These are phyloP conservation scores for Ophiosphaerella herpotricha DNA, from an alignment of 2,329 filamentous ascomycete genomes.

Conservation along the genomic window DNA sequence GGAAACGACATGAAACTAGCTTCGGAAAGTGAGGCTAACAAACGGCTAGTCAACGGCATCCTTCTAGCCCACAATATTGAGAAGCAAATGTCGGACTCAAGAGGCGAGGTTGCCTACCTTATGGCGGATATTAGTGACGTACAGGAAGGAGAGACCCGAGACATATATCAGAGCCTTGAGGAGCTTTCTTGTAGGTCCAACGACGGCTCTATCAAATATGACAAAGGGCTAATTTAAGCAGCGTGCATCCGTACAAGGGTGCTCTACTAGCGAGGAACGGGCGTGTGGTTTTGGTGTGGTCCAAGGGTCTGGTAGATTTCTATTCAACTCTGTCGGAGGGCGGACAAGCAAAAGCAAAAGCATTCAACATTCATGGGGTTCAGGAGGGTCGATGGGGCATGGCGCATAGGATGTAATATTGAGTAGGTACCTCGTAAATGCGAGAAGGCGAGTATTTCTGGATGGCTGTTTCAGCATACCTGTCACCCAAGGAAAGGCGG, in stretches of 20 bases:
- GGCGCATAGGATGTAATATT: slow-evolving; percentile 2
- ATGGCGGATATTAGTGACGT: slow-evolving; percentile 98
- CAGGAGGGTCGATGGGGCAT: neutral
- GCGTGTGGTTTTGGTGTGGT: slow-evolving; percentile 1
- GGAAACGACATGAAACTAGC: neutral
- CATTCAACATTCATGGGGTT: slow-evolving; percentile 46
- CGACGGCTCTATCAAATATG: neutral
- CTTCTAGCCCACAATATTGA: slow-evolving; percentile 96
- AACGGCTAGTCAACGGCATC: slow-evolving; percentile 81
- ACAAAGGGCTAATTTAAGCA: slow-evolving; percentile 2
- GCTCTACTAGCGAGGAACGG: slow-evolving; percentile 42
- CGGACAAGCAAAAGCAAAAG: slow-evolving; percentile 23
- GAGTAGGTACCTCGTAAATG: neutral
- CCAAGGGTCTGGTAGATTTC: neutral
- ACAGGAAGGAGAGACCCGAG: slow-evolving; percentile 77
- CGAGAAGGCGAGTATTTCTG: neutral
- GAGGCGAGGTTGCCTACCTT: slow-evolving; percentile 90
- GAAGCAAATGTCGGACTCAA: slow-evolving; percentile 97
- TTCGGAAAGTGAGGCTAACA: slow-evolving; percentile 10
- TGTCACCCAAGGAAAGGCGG: slow-evolving; percentile 4
- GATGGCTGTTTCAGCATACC: slow-evolving; percentile 1
- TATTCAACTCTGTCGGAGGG: slow-evolving; percentile 4
- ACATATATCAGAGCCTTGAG: slow-evolving; percentile 82
- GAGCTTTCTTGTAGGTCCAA: slow-evolving; percentile 71
- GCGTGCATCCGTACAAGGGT: slow-evolving; percentile 54